phyloP scores from a whole-genome alignment of 164 flowering plant genomes.

The Warburgia ugandensis region DNA sequence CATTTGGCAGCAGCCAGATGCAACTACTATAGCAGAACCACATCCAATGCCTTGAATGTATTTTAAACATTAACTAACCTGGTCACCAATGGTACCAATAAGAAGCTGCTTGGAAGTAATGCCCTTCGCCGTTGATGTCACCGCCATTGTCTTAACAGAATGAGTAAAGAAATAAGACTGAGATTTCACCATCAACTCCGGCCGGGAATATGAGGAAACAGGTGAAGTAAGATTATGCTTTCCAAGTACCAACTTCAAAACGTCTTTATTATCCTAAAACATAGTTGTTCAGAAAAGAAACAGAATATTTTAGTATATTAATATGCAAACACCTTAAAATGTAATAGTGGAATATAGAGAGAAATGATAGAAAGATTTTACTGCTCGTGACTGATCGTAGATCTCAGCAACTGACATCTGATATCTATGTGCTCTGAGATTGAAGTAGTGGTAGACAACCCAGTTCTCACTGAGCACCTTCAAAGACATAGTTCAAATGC shows the following conservation, averaged over 20 bases:
- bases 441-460: slow-evolving; percentile 98
- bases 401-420: slow-evolving; percentile 97
- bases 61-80: slow-evolving; percentile 38
- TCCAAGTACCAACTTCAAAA: slow-evolving; percentile 84
- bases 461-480: slow-evolving; percentile 97
- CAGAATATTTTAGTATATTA: not conserved
- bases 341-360: slow-evolving; percentile 4
- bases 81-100: slow-evolving; percentile 93
- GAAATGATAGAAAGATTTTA: slow-evolving; percentile 20
- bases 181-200: slow-evolving; percentile 73
- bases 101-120: slow-evolving; percentile 96
- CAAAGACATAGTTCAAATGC: slow-evolving; percentile 15
- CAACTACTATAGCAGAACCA: not conserved
- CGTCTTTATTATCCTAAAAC: slow-evolving; percentile 92
- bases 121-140: slow-evolving; percentile 87
- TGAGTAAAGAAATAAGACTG: slow-evolving; percentile 89
- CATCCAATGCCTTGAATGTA: not conserved
- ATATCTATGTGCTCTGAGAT: slow-evolving; percentile 93
- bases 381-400: slow-evolving; percentile 98
- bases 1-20: too few species aligned
- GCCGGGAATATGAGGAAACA: slow-evolving; percentile 77
- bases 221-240: slow-evolving; percentile 93
- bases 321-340: not conserved
- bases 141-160: slow-evolving; percentile 81
- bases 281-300: slow-evolving; percentile 3